These are phyloP conservation scores for Cladosporium phlei DNA, from an alignment of 2,329 filamentous ascomycete genomes.

Conservation along the genomic window DNA sequence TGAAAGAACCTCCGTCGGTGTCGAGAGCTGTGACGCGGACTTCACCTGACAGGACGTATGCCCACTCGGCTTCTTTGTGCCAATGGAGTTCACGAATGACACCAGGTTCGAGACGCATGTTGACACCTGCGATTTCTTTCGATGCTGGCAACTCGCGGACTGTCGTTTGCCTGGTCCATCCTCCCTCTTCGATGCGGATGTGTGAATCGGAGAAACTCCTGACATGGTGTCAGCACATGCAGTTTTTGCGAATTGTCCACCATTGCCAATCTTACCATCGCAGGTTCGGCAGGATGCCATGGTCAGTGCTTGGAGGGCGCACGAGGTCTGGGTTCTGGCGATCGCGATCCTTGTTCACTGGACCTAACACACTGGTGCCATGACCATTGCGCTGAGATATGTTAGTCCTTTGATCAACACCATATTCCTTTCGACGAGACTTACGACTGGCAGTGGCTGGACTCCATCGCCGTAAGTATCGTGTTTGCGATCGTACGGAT, in stretches of 20 bases:
- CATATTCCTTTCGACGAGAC: constrained; percentile 18
- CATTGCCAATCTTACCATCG: constrained; percentile 51
- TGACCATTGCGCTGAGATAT: constrained; percentile 31
- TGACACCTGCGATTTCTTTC: constrained; percentile 68
- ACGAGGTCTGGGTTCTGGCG: constrained; percentile 67
- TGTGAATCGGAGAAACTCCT: constrained; percentile 44
- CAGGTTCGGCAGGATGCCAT: constrained; percentile 66
- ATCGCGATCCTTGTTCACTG: constrained; percentile 63
- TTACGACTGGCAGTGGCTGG: constrained; percentile 56
- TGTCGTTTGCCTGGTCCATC: constrained; percentile 72
- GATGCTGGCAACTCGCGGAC: constrained; percentile 60
- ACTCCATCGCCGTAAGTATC: constrained; percentile 57
- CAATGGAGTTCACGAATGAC: constrained; percentile 74
- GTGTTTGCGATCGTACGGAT: constrained; percentile 59
- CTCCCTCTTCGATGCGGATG: constrained; percentile 58
- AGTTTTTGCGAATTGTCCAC: not conserved
- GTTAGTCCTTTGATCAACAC: constrained; percentile 5
- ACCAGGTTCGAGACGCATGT: constrained; percentile 70
- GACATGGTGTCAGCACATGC: not conserved
- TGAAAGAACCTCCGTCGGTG: constrained; percentile 69
- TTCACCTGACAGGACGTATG: constrained; percentile 57
- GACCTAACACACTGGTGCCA: constrained; percentile 63
- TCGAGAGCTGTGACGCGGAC: constrained; percentile 70
- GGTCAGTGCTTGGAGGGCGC: constrained; percentile 67
- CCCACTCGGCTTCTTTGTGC: constrained; percentile 79